Evolutionary conservation across 768 basidiomycete species (phyloP), one percentile per base, ranked within the genome.

Genomic region (Rickenella mellea): DNA sequence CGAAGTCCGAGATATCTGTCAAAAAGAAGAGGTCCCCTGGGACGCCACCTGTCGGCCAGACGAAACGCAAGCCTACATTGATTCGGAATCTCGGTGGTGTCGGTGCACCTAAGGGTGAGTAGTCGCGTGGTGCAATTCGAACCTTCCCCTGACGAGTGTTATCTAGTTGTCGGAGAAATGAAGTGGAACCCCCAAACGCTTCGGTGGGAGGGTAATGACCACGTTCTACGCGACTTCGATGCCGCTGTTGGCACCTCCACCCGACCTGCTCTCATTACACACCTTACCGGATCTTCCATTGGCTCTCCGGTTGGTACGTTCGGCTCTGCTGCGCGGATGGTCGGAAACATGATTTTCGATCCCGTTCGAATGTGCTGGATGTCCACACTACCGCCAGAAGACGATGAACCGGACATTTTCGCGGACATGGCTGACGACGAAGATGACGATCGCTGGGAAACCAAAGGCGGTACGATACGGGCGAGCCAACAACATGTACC

Each of bases 331-430:
- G 83, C 89, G 27, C 78, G 89, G 44, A 80, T 91, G 59, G 94
- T 97, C 15, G 96, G 96, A 33, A 90, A 92, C 68, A 99, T 99
- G 94, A 78, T 90, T 27, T 98, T 99, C 55, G 93, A 99, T 64
- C 93, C 96, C 1, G 55, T 76, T 31, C 79, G 80, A 20, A 97
- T 97, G 92, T 88, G 90, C 56, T 97, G 91, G 91, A 75, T 98
- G 62, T 87, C 88, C 43, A 80, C 80, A 45, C 60, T 89, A 29
- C 72, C 81, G 5, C 81, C 84, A 17, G 91, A 91, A 44, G 88
- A 94, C 55, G 89, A 93, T 29, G 92, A 97, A 56, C 87, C 88
- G 6, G 92, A 97, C 56, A 85, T 92, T n/a, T 94, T 96, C 58
- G 89, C 87, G 35, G 84, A 88, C 50, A 74, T 92, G 22, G 87